phyloP scores from a whole-genome alignment of 2,329 filamentous ascomycete genomes.

The Trematosphaeria pertusa region DNA sequence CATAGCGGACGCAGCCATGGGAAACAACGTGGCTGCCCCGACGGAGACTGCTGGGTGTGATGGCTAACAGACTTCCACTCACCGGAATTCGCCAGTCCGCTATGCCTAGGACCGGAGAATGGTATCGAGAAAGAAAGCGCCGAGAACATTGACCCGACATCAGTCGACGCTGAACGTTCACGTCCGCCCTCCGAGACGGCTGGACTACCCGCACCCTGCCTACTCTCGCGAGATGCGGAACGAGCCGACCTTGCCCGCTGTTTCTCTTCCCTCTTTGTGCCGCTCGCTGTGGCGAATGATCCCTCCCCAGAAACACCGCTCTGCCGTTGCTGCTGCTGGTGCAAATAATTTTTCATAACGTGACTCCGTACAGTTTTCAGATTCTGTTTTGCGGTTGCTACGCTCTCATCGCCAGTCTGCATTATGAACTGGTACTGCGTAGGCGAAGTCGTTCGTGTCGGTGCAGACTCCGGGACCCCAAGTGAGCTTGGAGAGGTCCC shows the following conservation, averaged over 20 bases:
- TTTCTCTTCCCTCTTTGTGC: constrained; percentile 17
- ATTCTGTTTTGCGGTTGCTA: constrained; percentile 21
- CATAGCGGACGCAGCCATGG: no score
- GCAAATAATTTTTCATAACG: constrained; percentile 33
- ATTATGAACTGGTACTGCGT: constrained; percentile 31
- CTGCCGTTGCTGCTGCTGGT: constrained; percentile 20
- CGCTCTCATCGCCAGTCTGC: constrained; percentile 24
- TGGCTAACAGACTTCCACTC: no score
- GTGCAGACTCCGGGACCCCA: not conserved
- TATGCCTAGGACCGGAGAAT: not conserved
- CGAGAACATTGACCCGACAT: constrained; percentile 13
- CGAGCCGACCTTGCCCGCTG: constrained; percentile 17
- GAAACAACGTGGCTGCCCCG: no score
- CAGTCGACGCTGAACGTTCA: not conserved
- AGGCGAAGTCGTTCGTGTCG: not conserved
- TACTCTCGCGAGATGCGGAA: constrained; percentile 17
- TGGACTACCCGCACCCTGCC: constrained; percentile 1
- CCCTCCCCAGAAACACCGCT: constrained; percentile 1
- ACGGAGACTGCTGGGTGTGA: no score
- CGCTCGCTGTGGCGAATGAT: constrained; percentile 2
- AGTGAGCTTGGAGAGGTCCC: not conserved
- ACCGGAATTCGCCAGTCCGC: constrained; percentile 1
- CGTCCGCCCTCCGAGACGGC: not conserved
- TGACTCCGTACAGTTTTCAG: constrained; percentile 32
- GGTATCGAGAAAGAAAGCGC: constrained; percentile 7